Conservation (phyloP, 2,329 filamentous ascomycete species). For the Aspergillus ustus region DNA sequence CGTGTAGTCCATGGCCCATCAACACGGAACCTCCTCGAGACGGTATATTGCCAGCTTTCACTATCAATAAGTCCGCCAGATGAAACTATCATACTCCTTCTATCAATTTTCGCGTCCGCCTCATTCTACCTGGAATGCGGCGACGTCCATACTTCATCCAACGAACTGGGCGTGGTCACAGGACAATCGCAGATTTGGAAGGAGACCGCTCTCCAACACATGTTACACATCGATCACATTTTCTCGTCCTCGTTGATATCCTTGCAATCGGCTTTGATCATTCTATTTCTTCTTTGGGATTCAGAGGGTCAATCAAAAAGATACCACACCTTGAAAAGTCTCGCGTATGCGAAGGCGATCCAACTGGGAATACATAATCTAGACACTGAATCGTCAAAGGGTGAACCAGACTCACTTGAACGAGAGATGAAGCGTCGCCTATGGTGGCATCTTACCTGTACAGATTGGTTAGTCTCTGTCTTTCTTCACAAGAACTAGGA, state of each 20-base stretch:
- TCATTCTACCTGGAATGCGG: too few relatives aligned
- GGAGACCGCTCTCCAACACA: neutral
- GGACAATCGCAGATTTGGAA: neutral
- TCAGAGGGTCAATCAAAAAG: conserved; percentile 5
- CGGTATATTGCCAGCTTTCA: neutral
- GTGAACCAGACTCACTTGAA: neutral
- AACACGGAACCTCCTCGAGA: neutral
- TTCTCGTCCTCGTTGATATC: neutral
- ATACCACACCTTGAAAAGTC: neutral
- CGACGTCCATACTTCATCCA: too few relatives aligned
- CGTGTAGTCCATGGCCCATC: conserved; percentile 5
- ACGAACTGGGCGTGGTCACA: too few relatives aligned
- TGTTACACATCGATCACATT: neutral
- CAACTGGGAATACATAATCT: conserved; percentile 2
- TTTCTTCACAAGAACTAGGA: neutral
- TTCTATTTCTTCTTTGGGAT: conserved; percentile 4
- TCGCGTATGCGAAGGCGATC: conserved; percentile 8
- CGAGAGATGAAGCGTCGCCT: neutral
- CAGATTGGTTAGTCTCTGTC: neutral
- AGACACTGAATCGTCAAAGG: neutral
- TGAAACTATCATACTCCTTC: too few relatives aligned
- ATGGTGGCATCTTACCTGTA: conserved; percentile 5
- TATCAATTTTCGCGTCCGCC: too few relatives aligned
- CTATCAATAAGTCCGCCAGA: too few relatives aligned
- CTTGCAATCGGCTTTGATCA: neutral